These are phyloP conservation scores for Malbranchea cinnamomea DNA, from an alignment of 2,329 filamentous ascomycete genomes.

Conservation along the genomic window DNA sequence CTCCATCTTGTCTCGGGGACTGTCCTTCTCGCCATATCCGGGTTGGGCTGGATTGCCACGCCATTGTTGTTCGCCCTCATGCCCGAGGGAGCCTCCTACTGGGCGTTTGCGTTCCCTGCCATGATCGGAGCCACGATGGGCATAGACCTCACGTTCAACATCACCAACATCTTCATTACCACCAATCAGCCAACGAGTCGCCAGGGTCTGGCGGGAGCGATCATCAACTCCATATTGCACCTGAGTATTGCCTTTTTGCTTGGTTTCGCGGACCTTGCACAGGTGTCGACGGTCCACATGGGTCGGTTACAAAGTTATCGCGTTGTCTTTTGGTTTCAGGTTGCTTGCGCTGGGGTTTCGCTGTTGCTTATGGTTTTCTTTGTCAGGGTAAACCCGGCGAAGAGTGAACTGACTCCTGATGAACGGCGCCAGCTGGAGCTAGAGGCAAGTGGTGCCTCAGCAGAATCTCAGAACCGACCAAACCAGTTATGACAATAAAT, in stretches of 20 bases:
- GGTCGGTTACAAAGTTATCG: constrained; percentile 42
- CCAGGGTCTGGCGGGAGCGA: constrained; percentile 56
- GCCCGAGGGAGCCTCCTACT: constrained; percentile 45
- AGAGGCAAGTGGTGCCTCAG: constrained; percentile 8
- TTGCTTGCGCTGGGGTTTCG: constrained; percentile 38
- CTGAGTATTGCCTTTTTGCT: constrained; percentile 58
- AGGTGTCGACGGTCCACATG: constrained; percentile 32
- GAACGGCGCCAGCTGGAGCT: constrained; percentile 30
- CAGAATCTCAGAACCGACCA: not conserved
- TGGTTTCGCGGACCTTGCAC: constrained; percentile 51
- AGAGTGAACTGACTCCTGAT: constrained; percentile 43
- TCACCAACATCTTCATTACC: constrained; percentile 64
- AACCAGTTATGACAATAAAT: too few relatives aligned
- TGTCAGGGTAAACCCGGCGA: constrained; percentile 40
- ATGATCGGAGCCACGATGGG: constrained; percentile 51
- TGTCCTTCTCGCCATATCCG: constrained; percentile 47
- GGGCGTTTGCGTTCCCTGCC: constrained; percentile 56
- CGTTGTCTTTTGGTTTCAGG: constrained; percentile 49
- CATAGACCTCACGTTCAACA: constrained; percentile 61
- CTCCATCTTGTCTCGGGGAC: constrained; percentile 51
- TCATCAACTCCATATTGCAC: constrained; percentile 57
- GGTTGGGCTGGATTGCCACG: constrained; percentile 42
- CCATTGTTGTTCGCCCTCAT: constrained; percentile 50
- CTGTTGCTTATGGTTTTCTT: constrained; percentile 39
- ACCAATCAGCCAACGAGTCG: constrained; percentile 50